Percentiles rank a stretch among this genome's conserved stretches.
phyloP scores from a whole-genome alignment of 2,329 filamentous ascomycete genomes.

The Niveomyces coronatus region DNA sequence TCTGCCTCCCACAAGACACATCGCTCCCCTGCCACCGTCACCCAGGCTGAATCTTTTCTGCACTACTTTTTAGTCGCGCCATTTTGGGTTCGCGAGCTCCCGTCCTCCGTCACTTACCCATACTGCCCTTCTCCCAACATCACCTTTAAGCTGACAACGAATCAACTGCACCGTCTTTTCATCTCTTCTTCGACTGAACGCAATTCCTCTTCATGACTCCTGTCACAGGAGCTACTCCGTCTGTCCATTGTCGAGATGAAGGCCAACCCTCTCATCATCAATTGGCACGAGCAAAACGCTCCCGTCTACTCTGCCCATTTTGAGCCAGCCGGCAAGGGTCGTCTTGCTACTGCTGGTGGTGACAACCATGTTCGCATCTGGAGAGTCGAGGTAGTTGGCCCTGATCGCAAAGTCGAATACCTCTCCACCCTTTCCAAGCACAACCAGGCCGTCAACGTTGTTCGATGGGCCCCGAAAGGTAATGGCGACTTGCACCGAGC shows the following conservation, averaged over 20 bases:
- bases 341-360: constrained; percentile 86
- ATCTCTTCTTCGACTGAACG: neutral
- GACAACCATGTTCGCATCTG: constrained; percentile 96
- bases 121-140: neutral
- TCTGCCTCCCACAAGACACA: too few species aligned
- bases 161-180: too few species aligned
- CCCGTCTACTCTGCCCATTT: constrained; percentile 98
- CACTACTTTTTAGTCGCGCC: too few species aligned
- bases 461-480: constrained; percentile 93
- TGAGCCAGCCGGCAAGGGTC: constrained; percentile 81
- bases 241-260: constrained; percentile 58
- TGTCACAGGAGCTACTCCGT: neutral
- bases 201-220: constrained; percentile 5
- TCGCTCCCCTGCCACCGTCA: too few species aligned
- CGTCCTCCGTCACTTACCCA: neutral
- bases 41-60: too few species aligned
- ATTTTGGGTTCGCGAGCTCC: too few species aligned
- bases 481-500: constrained; percentile 24
- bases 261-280: constrained; percentile 89
- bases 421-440: constrained; percentile 87
- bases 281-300: constrained; percentile 96
- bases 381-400: constrained; percentile 76
- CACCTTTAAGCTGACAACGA: neutral
- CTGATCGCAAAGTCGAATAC: constrained; percentile 84
- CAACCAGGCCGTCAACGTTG: constrained; percentile 95